Base-by-base conservation (phyloP, 768 basidiomycete genomes). In the Collybiopsis confluens region DNA sequence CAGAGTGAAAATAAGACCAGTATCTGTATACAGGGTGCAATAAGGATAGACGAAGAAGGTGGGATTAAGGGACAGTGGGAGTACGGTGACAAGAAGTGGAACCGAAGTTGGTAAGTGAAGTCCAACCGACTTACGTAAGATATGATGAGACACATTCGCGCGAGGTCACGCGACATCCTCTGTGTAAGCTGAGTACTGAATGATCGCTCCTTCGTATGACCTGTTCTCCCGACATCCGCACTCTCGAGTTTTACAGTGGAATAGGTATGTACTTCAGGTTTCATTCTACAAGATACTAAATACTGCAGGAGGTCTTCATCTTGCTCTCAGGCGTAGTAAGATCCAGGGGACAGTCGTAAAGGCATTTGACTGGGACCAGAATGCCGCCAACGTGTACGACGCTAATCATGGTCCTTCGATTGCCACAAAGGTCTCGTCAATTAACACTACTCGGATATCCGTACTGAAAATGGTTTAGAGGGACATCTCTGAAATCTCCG, bases 291-390 rank as follows among this genome's bases (percentile, higher is more conserved):
- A 45, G 18, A 46, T 45, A 51, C 42, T 9, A 40, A 37, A 45
- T 50, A 33, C 15, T 45, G 47, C 45, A 90, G 90, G 88, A 23
- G 90, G 90, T 6, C 72, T 92, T 4, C 86, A 88, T 70, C 71
- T 80, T 23, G 89, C 88, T 5, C 73, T 92, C 16, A 61, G 69
- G 42, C 75, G 80, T 47, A 83, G 82, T 59, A 62, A 59, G 9
- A 68, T 80, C 42, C 59, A 71, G 18, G 81, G 73, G 4, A 59
- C 66, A 0, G 74, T 88, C 28, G 69, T 84, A 4, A 78, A 77
- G 56, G 88, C 90, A n/a, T 90, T 85, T 62, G 90, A 92, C 65
- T 90, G 89, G 88, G 89, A 91, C 70, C 87, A 82, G 59, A 74
- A 72, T 18, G 88, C 88, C 33, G 85, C 83, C 59, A 75, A 75